These are phyloP conservation scores for Wickerhamomyces rabaulensis DNA, from an alignment of 805 yeast species.

Conservation along the genomic window DNA sequence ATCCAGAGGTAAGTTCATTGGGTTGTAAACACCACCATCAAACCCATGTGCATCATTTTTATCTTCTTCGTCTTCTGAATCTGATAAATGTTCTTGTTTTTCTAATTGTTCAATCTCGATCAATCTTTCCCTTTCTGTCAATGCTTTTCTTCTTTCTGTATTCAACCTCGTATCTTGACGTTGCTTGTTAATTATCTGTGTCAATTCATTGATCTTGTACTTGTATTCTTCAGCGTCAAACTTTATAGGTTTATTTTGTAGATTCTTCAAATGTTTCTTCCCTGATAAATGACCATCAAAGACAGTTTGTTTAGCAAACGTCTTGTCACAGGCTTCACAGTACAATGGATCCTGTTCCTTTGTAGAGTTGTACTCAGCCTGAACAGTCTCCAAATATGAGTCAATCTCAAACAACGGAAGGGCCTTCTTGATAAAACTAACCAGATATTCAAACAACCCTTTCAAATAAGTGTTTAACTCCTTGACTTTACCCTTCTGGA, in stretches of 20 bases:
- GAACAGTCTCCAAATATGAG: conserved; percentile 16
- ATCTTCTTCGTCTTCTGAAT: conserved; percentile 24
- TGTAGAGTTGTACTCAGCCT: conserved; percentile 11
- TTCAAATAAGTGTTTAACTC: conserved; percentile 32
- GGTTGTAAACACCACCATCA: conserved; percentile 29
- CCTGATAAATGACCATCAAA: conserved; percentile 67
- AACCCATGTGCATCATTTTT: conserved; percentile 14
- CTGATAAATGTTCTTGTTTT: conserved; percentile 21
- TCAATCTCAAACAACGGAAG: conserved; percentile 45
- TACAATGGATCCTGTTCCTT: conserved; percentile 29
- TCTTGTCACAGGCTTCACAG: conserved; percentile 61
- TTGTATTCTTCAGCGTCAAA: not conserved
- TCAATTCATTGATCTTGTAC: conserved; percentile 21
- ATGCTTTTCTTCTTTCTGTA: conserved; percentile 56
- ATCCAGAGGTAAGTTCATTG: conserved; percentile 69
- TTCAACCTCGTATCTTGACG: conserved; percentile 51
- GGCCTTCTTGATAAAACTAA: conserved; percentile 38
- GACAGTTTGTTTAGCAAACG: conserved; percentile 59
- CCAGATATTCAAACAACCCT: conserved; percentile 45
- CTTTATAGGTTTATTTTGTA: conserved; percentile 31
- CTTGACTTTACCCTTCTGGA: conserved; percentile 16
- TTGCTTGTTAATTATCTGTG: conserved; percentile 32
- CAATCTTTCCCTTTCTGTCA: conserved; percentile 53
- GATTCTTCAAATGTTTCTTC: conserved; percentile 64
- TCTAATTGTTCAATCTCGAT: conserved; percentile 24